Evolutionary conservation across 306 rosid genomes (phyloP), one percentile per base, ranked within the genome.

Genomic region (Vigna trinervia): DNA sequence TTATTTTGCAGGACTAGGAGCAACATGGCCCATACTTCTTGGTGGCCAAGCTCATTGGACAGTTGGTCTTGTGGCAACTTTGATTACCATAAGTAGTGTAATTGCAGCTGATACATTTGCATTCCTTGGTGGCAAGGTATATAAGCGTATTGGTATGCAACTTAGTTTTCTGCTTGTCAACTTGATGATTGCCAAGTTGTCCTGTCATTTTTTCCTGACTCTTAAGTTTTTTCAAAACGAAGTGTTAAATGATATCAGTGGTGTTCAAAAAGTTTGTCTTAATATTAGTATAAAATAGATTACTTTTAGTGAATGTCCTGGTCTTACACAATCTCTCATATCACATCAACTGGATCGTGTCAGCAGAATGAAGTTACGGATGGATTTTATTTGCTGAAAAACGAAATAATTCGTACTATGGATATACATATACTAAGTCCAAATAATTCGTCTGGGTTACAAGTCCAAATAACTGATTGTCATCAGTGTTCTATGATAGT

Each of bases 31-130:
- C 76, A 45, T 76, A 28, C 82, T 82, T 85, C 86, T 85, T 76
- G 89, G 89, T 41, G 89, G 89, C 63, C 89, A 76, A 82, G 78
- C 89, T 86, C 96, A 92, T 66, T 96, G 99, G 98, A 92, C 98
- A 59, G 90, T 96, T 79, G 99, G 97, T 78, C 97, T 96, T 76
- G 97, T 96, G 74, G 99, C 98, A 78, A 90, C 98, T 68, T 83
- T 92, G 85, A 84, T 92, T 86, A 83, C 94, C 79, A 82, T 91
- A 69, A 85, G 98, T 76, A 86, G 97, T 84, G 82, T 95, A 74
- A 95, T 96, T 74, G 96, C 99, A 50, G 99, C 98, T 11, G 98
- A 92, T 84, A 89, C 99, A 11, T 89, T n/a, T 75, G 97, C 96
- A 20, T 95, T 92, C 81, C 61, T 95, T 84, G 99, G 97, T 60